phyloP scores from a whole-genome alignment of 1,139 yeast species.

The Blastobotrys proliferans region DNA sequence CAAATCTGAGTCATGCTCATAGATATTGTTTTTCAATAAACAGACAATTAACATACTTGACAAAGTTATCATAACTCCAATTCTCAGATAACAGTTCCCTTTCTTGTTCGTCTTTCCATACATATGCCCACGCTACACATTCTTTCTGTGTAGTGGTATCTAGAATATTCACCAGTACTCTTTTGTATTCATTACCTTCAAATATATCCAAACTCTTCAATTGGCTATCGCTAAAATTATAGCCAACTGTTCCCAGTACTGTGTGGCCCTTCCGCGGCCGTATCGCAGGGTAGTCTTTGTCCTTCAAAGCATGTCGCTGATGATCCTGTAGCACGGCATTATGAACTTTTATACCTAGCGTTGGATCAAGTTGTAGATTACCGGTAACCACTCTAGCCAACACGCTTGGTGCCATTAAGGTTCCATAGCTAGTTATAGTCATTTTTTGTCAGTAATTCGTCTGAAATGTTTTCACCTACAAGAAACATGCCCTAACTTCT shows the following conservation, averaged over 20 bases:
- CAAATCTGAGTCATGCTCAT: neutral
- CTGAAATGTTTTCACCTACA: slow-evolving; percentile 14
- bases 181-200: slow-evolving; percentile 34
- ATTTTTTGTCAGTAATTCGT: neutral
- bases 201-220: slow-evolving; percentile 29
- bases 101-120: slow-evolving; percentile 23
- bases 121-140: slow-evolving; percentile 24
- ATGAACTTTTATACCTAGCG: slow-evolving; percentile 19
- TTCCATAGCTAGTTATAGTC: slow-evolving; percentile 34
- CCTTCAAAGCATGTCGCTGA: slow-evolving; percentile 25
- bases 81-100: slow-evolving; percentile 19
- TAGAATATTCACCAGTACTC: slow-evolving; percentile 23
- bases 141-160: slow-evolving; percentile 19
- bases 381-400: slow-evolving; percentile 31
- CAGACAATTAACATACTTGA: slow-evolving; percentile 2
- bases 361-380: slow-evolving; percentile 16
- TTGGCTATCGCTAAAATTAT: slow-evolving; percentile 24
- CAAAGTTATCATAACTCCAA: slow-evolving; percentile 26
- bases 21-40: neutral
- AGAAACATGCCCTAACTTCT: slow-evolving; percentile 15
- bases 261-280: slow-evolving; percentile 15
- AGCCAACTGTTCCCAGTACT: slow-evolving; percentile 31
- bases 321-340: slow-evolving; percentile 26
- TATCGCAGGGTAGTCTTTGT: slow-evolving; percentile 33
- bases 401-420: slow-evolving; percentile 34